Percentiles rank a stretch among this genome's conserved stretches.
Evolutionary conservation across 192 early-diverging fungal species (phyloP).

Genomic region (Backusella morwellensis): DNA sequence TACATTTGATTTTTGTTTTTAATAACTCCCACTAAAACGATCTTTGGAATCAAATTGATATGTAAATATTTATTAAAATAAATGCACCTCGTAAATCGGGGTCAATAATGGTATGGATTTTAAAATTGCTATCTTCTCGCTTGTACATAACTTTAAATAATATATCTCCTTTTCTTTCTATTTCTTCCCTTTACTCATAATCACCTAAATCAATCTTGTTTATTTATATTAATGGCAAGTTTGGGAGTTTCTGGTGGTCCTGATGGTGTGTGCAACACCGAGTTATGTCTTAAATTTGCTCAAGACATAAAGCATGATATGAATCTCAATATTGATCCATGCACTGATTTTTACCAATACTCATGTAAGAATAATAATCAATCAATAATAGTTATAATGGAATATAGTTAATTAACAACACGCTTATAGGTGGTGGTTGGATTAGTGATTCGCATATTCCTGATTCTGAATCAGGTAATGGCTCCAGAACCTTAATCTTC

Average conservation of each 20-base stretch:
- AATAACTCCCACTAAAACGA: background rate
- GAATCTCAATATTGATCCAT: constrained; percentile 57
- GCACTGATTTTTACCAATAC: constrained; percentile 66
- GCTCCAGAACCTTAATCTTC: background rate
- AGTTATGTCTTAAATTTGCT: constrained; percentile 54
- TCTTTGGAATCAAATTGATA: background rate
- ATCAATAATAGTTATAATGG: background rate
- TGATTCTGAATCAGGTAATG: constrained; percentile 50
- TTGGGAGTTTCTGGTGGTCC: background rate
- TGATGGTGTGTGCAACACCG: constrained; percentile 42
- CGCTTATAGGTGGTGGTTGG: constrained; percentile 54
- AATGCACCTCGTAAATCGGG: background rate
- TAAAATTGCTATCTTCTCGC: background rate
- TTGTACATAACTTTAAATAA: background rate
- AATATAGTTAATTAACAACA: background rate
- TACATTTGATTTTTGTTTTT: background rate
- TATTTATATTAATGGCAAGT: background rate
- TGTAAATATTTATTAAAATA: constrained; percentile 6
- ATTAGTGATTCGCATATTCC: constrained; percentile 52
- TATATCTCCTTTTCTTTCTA: background rate
- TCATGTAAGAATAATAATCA: constrained; percentile 43
- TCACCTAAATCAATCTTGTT: background rate
- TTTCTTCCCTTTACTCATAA: background rate
- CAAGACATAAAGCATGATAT: constrained; percentile 51
- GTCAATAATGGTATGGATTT: background rate